Base-by-base conservation (phyloP, 2,329 filamentous ascomycete species). In the Fusarium lateritium region DNA sequence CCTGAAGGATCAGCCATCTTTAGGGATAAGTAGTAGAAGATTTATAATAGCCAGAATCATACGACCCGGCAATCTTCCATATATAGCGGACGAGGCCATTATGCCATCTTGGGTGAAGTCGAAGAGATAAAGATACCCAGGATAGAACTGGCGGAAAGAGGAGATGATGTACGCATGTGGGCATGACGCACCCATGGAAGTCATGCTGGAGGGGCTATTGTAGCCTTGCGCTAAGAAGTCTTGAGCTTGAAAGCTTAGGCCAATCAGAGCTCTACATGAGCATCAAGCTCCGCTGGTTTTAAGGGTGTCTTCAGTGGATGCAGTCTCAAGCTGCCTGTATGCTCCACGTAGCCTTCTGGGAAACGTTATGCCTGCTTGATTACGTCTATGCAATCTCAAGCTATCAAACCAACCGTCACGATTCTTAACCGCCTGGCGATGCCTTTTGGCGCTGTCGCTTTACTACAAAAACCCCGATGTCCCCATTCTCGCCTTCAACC, bases 41-140 rank as follows among this genome's bases (percentile, higher is more conserved):
- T 46, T 42, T 36, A 36, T 45, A 47, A 24, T 36, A 49, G 13
- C 64, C 52, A 60, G 52, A 59, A 58, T 60, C 62, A 39, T 59
- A 50, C 26, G 69, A 69, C 60, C 65, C 65, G 60, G 44, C 28
- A 50, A 57, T 34, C 40, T 67, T 59, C 43, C 49, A 50, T 24
- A 55, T 10, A 43, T 39, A 47, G 44, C 28, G 47, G 28, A 43
- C 28, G 56, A 33, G 61, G 58, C 75, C 76, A 78, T 78, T 67
- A 71, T 77, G 60, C 71, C 77, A 76, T 78, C 72, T 71, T 79
- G 73, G 62, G 54, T 72, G 72, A 70, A 53, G 60, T 55, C 65
- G 60, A 28, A 52, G 53, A 65, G 45, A 34, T 53, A 50, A 34
- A 36, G 43, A 47, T 57, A 55, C 24, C 33, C 40, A 36, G 15